A percentile compares a stretch with the other conserved stretches of the same genome.
Conservation (phyloP, 2,329 filamentous ascomycete species). For the Alternaria incomplexa region DNA sequence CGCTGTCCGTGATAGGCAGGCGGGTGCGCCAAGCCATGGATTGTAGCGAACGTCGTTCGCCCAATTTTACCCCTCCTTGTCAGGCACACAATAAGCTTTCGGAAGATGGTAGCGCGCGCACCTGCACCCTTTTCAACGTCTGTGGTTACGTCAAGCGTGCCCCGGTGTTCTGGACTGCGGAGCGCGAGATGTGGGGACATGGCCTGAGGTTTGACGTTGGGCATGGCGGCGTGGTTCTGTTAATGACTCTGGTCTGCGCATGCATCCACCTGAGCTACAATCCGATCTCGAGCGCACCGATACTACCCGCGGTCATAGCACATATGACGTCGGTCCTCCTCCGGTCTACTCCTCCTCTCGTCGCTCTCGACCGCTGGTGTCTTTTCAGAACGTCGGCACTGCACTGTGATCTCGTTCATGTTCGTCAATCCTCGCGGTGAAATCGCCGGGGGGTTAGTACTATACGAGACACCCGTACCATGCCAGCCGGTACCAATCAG, state of each 20-base stretch:
- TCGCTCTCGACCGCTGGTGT: not conserved
- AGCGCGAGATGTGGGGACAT: not conserved
- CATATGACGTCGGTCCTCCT: not conserved
- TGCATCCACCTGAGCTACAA: not conserved
- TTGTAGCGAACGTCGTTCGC: constrained; percentile 19
- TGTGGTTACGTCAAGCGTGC: not conserved
- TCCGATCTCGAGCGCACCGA: not conserved
- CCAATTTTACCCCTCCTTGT: not conserved
- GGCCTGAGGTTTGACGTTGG: not conserved
- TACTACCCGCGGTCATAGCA: not conserved
- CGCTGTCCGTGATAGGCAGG: constrained; percentile 5
- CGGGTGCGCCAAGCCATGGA: constrained; percentile 7
- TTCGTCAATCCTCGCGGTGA: not conserved
- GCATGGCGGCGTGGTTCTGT: not conserved
- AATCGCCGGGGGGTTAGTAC: not conserved
- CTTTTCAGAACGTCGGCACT: not conserved
- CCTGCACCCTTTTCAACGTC: not conserved
- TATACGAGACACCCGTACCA: not conserved
- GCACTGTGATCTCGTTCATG: not conserved
- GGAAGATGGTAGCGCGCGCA: not conserved
- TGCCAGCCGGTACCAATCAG: not conserved
- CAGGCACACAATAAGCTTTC: not conserved
- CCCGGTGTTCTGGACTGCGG: not conserved
- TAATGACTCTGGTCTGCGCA: not conserved
- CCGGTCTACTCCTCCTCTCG: not conserved